Base-by-base conservation (phyloP, 2,329 filamentous ascomycete species). In the Exophiala spinifera region DNA sequence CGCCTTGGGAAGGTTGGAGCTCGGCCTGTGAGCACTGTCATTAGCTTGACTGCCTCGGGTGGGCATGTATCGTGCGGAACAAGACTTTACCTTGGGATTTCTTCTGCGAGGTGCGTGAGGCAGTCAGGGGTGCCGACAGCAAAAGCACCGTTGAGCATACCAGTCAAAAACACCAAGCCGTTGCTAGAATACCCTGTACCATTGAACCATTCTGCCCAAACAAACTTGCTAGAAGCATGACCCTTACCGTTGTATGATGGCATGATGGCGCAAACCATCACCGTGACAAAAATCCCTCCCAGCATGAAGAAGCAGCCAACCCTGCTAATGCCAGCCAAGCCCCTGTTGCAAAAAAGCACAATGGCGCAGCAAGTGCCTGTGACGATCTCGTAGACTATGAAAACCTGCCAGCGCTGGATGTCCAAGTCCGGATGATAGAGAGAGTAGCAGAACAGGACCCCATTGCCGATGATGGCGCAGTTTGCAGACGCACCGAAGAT, bases 81-180 rank as follows among this genome's bases (percentile, higher is more conserved):
- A 25, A 25, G 23, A 25, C 23, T 25, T 25, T 25, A 25, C 23
- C 23, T 25, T 0, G 84, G 81, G 1, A 82, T 81, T 11, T 85
- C 86, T 17, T 88, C 81, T 42, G 81, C 81, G 64, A 83, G 88
- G 53, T 64, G 83, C 36, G 80, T 80, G 1, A 83, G 79, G 44
- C 81, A 81, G 64, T 89, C 86, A 0, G 84, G 81, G 1, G 82
- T 81, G 4, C 85, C 86, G 14, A 89, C 81, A 45, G 80, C 80
- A 65, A 82, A 89, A 1, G 85, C 85, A 10, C 84, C 86, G 63
- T 89, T 89, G 25, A 87, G 74, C 67, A 87, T 84, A n/a, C 84
- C 84, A 0, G 80, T 72, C 21, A 86, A 70, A 59, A 87, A 87
- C 2, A 83, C 82, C 17, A 87, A 79, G 10, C 82, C 83, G 42